Conservation (phyloP, 306 rosid genomes). For the Citrullus colocynthis region DNA sequence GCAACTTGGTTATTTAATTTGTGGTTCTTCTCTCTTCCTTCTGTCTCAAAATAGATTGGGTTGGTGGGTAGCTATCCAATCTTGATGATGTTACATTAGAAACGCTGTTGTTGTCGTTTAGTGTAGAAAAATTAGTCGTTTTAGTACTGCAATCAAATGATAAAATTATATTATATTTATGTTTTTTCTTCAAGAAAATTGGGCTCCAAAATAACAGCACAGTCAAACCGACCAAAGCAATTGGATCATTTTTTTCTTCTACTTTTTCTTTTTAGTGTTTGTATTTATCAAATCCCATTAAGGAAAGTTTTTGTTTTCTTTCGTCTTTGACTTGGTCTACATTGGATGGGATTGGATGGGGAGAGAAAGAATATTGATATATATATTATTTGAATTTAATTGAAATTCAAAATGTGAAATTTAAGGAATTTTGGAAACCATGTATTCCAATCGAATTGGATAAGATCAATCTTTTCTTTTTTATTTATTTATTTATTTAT, state of each 20-base stretch:
- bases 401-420: too few species aligned
- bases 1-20: too few species aligned
- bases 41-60: too few species aligned
- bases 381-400: too few species aligned
- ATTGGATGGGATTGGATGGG: neutral
- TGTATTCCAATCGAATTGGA: neutral
- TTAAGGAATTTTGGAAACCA: neutral
- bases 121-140: neutral
- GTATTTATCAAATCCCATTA: neutral
- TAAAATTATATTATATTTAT: too few species aligned
- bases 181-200: neutral
- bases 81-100: too few species aligned
- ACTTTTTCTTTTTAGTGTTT: neutral
- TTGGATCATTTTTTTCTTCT: neutral
- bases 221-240: slow-evolving; percentile 4
- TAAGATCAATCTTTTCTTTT: neutral
- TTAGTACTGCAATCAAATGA: too few species aligned
- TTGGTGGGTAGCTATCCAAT: too few species aligned
- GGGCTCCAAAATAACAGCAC: neutral
- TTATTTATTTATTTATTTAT: too few species aligned
- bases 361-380: too few species aligned
- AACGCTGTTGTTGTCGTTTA: neutral
- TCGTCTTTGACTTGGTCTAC: neutral
- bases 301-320: neutral
- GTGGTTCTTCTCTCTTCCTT: too few species aligned